A percentile compares a stretch with the other conserved stretches of the same genome.
Evolutionary conservation across 2,329 filamentous ascomycete species (phyloP).

Genomic region (Diaporthe australafricana): DNA sequence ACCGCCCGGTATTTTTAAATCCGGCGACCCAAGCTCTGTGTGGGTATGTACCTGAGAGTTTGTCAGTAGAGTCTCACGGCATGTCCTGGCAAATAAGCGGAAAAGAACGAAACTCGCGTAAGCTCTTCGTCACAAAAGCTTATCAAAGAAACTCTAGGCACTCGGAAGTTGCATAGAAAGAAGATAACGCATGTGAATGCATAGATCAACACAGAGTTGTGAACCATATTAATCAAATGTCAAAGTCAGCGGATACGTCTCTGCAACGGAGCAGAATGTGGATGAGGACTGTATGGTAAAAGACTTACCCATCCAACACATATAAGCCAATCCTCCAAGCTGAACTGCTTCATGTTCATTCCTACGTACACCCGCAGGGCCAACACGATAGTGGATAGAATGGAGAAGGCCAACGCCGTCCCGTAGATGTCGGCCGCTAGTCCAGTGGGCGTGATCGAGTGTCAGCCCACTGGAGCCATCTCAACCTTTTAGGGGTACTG

Average conservation of each 20-base stretch:
- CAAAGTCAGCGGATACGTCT: not conserved
- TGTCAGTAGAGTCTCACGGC: not conserved
- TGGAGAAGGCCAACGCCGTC: constrained; percentile 8
- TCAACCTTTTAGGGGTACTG: no score
- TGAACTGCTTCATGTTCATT: constrained; percentile 11
- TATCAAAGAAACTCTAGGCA: no score
- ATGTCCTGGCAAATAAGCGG: no score
- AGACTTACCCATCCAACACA: constrained; percentile 36
- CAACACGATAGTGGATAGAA: constrained; percentile 19
- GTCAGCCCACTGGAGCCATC: constrained; percentile 28
- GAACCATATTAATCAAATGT: constrained; percentile 38
- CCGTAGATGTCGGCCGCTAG: constrained; percentile 1
- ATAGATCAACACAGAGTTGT: constrained; percentile 38
- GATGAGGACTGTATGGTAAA: not conserved
- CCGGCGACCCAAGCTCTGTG: constrained; percentile 36
- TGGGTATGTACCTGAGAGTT: constrained; percentile 35
- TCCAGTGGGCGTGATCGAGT: constrained; percentile 5
- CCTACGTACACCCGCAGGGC: constrained; percentile 12
- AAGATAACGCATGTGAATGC: no score
- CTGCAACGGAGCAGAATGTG: not conserved
- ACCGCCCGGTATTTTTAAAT: constrained; percentile 12
- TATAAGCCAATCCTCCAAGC: constrained; percentile 36
- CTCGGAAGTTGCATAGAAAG: no score
- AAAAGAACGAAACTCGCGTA: no score
- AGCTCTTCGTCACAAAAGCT: not conserved